Evolutionary conservation across 345 rosid species (phyloP).

Genomic region (Syzygium aqueum): DNA sequence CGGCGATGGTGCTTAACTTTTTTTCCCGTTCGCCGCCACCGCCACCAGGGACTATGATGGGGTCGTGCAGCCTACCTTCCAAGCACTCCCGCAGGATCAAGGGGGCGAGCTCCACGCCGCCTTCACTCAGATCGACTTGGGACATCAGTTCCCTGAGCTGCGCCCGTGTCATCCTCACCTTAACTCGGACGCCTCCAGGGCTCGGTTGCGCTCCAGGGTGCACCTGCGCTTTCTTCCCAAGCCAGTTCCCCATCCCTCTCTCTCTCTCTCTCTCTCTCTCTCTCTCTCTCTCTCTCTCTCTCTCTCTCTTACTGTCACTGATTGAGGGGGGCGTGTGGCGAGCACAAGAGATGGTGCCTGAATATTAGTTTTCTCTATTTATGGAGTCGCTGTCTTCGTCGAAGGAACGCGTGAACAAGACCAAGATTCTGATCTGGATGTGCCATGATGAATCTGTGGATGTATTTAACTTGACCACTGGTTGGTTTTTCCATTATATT

Average conservation of each 20-base stretch:
- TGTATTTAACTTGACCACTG: not conserved
- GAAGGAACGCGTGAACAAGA: not conserved
- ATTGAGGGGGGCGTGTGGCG: not conserved
- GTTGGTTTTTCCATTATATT: not conserved
- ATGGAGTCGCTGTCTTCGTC: not conserved
- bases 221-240: not conserved
- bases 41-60: not conserved
- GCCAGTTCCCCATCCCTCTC: not conserved
- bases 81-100: not conserved
- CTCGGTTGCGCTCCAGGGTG: not conserved
- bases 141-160: not conserved
- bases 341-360: not conserved
- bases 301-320: not conserved
- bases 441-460: not conserved
- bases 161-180: not conserved
- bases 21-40: not conserved
- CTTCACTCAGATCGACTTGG: not conserved
- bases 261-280: not conserved
- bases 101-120: not conserved
- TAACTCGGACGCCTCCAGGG: not conserved
- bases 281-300: not conserved
- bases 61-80: not conserved
- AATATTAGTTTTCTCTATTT: not conserved
- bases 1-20: not conserved
- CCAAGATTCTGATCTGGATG: not conserved